Conservation (phyloP, 2,329 filamentous ascomycete species). For the Trichoderma breve region DNA sequence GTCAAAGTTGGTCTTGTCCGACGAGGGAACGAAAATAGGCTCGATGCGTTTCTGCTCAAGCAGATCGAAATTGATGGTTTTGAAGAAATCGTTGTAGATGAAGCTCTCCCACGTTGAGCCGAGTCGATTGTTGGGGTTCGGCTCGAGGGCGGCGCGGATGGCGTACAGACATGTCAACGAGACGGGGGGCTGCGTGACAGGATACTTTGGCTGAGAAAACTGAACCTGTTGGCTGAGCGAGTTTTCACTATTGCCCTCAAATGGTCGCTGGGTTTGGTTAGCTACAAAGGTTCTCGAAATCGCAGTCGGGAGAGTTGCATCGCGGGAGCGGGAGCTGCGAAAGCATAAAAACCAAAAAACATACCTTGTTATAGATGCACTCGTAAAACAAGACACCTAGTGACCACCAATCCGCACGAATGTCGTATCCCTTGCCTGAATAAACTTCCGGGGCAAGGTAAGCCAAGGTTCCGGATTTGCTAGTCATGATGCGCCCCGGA, state of each 20-base stretch:
- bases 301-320: neutral
- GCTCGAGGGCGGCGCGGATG: conserved; percentile 78
- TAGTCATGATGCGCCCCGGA: conserved; percentile 78
- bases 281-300: neutral
- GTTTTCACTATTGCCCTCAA: conserved; percentile 84
- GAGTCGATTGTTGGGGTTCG: conserved; percentile 75
- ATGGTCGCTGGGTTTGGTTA: conserved; percentile 65
- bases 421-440: conserved; percentile 80
- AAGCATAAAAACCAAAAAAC: conserved; percentile 25
- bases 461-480: conserved; percentile 93
- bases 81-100: conserved; percentile 85
- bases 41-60: conserved; percentile 84
- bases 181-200: conserved; percentile 88
- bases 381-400: conserved; percentile 98
- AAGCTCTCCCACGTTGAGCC: conserved; percentile 87
- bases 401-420: conserved; percentile 97
- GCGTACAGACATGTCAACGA: conserved; percentile 85
- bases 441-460: conserved; percentile 97
- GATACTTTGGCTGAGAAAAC: conserved; percentile 79
- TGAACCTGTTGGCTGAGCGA: conserved; percentile 77
- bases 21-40: conserved; percentile 88
- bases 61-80: conserved; percentile 76
- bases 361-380: conserved; percentile 97
- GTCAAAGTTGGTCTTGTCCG: conserved; percentile 98
- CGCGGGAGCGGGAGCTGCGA: neutral